Base-by-base conservation (phyloP, 78 protist genomes). In the Mastigamoeba balamuthi region DNA sequence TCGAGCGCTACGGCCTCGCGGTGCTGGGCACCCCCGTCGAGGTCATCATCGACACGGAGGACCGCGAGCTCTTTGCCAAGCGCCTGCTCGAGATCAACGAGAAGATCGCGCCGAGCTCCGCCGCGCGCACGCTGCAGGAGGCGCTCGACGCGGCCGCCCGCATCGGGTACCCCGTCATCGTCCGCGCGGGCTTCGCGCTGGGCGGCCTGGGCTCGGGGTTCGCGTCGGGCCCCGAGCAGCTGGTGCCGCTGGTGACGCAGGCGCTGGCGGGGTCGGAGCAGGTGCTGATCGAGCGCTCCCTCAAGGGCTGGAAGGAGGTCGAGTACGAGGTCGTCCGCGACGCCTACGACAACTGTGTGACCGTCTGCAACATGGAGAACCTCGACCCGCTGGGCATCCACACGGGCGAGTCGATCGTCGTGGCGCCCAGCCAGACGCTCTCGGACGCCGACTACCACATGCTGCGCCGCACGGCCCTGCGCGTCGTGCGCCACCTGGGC, bases 291-390 rank as follows among this genome's bases (percentile, higher is more conserved):
- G 99, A 96, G 76, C 75, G 82, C 69, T 88, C 94, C 17, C 69
- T 96, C 69, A 81, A 88, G 52, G 99, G 99, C 35, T 96, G 99
- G 99, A 96, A 96, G 80, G 99, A 96, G 77, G 72, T 96, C 28
- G 99, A 96, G 93, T 96, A 96, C 73, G 99, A 96, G 81, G 99
- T 96, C 17, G 93, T 96, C 23, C 90, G 99, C 33, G 99, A 96
- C 76, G 64, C 76, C 38, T 66, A 86, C 41, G 96, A 95, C 90
- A 96, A 96, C 90, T 94, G 98, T 82, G 90, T 96, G 81, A 95
- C 98, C 25, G 99, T 96, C 38, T 96, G 99, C 88, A 96, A 96
- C 88, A 96, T 96, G 99, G 99, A 96, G 83, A 94, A 93, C 91
- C 94, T 96, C 35, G 97, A 94, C 81, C 96, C 97, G 52, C 81